Conservation (phyloP, 2,329 filamentous ascomycete genomes). For the Triangularia verruculosa region DNA sequence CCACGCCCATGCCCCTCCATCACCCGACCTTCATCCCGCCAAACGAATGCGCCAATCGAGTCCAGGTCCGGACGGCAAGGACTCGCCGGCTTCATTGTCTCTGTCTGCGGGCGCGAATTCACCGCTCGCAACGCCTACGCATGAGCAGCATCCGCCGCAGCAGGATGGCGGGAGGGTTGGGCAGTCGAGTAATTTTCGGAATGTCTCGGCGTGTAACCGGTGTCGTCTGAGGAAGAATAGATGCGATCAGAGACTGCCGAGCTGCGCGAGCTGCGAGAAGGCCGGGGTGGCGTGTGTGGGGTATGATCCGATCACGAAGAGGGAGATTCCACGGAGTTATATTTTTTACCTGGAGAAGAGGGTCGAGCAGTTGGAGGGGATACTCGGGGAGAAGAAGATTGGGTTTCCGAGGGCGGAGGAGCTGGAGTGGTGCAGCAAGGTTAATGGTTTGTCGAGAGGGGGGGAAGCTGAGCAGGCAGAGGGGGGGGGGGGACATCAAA, state of each 20-base stretch:
- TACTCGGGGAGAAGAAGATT: slow-evolving; percentile 68
- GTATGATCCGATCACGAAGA: slow-evolving; percentile 94
- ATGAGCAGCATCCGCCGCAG: slow-evolving; percentile 30
- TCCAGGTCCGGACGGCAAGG: slow-evolving; percentile 49
- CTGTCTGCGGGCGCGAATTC: slow-evolving; percentile 31
- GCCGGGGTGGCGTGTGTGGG: slow-evolving; percentile 88
- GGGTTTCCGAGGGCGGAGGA: slow-evolving; percentile 67
- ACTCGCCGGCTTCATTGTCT: slow-evolving; percentile 38
- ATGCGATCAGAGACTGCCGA: slow-evolving; percentile 89
- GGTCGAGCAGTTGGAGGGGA: slow-evolving; percentile 75
- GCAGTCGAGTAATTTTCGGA: slow-evolving; percentile 69
- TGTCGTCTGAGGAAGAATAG: slow-evolving; percentile 90
- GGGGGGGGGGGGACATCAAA: slow-evolving; percentile 67
- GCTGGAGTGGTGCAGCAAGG: slow-evolving; percentile 62
- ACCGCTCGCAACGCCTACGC: slow-evolving; percentile 36
- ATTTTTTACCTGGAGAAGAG: slow-evolving; percentile 92
- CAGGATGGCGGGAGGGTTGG: slow-evolving; percentile 37
- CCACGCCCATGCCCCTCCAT: no score
- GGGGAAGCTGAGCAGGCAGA: slow-evolving; percentile 55
- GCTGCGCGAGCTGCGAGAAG: slow-evolving; percentile 89
- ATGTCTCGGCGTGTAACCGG: slow-evolving; percentile 91
- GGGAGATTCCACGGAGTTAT: slow-evolving; percentile 91
- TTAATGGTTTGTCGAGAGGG: slow-evolving; percentile 36
- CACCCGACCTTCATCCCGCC: slow-evolving; percentile 49
- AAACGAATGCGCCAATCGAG: slow-evolving; percentile 58